A percentile compares a stretch with the other conserved stretches of the same genome.
Evolutionary conservation across 2,329 filamentous ascomycete genomes (phyloP).

Genomic region (Hypoxylon sp.): DNA sequence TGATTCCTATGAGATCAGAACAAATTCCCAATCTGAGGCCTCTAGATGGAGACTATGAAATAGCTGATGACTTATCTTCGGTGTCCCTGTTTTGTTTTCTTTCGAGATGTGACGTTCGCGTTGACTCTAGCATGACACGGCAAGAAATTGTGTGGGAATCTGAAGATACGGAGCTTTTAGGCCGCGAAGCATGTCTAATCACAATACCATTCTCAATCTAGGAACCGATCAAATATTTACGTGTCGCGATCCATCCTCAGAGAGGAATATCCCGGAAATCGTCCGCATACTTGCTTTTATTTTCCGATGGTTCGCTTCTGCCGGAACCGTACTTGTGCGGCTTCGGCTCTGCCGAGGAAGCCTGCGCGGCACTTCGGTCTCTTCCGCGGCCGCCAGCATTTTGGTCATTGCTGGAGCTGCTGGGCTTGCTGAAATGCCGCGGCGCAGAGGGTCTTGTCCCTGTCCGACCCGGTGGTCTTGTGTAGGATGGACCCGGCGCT

Average conservation of each 20-base stretch:
- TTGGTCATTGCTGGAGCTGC: not conserved
- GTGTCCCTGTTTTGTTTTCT: not conserved
- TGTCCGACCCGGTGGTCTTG: not conserved
- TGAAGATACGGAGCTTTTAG: not conserved
- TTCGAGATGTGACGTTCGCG: not conserved
- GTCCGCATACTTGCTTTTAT: not conserved
- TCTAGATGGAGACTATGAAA: not conserved
- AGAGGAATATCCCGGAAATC: constrained; percentile 48
- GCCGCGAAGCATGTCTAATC: not conserved
- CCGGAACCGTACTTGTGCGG: not conserved
- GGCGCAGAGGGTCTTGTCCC: not conserved
- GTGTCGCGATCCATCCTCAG: constrained; percentile 3
- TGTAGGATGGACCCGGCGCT: not conserved
- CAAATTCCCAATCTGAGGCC: not conserved
- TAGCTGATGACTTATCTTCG: not conserved
- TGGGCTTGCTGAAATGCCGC: not conserved
- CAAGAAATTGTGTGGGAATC: not conserved
- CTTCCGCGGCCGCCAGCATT: not conserved
- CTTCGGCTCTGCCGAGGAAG: not conserved
- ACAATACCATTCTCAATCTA: not conserved
- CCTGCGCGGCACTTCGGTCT: not conserved
- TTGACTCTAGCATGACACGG: not conserved
- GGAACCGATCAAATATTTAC: not conserved
- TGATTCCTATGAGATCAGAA: not conserved
- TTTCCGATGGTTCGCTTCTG: not conserved